Percentiles rank a stretch among this genome's conserved stretches.
These are phyloP conservation scores for Leccinum rimulosum DNA, from an alignment of 768 basidiomycete genomes.

Conservation along the genomic window DNA sequence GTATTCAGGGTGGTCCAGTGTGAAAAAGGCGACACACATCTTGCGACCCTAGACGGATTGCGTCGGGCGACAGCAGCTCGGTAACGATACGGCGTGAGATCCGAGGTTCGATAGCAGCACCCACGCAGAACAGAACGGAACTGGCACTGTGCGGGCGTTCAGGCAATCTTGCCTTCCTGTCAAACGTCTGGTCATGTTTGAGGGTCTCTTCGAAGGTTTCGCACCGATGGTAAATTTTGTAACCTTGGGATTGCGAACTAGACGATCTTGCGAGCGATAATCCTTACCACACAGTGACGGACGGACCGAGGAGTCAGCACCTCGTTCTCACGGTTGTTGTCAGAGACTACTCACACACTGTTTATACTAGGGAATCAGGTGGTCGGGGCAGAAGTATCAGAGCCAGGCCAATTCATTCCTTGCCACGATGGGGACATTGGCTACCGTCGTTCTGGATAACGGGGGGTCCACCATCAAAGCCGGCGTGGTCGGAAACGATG, in stretches of 20 bases:
- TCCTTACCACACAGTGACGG: background rate
- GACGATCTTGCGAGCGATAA: background rate
- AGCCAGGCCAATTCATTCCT: background rate
- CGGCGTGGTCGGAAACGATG: conserved; percentile 44
- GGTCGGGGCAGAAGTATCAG: background rate
- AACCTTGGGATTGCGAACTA: conserved; percentile 1
- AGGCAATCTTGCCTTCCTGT: background rate
- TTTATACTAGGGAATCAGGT: background rate
- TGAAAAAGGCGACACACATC: conserved; percentile 83
- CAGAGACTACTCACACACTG: background rate
- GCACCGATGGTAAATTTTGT: background rate
- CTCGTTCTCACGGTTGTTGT: conserved; percentile 10
- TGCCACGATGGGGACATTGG: conserved; percentile 10
- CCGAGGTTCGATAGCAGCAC: background rate
- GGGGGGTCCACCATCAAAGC: conserved; percentile 83
- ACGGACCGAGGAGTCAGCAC: background rate
- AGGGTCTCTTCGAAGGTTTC: conserved; percentile 10
- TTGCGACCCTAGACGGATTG: conserved; percentile 3
- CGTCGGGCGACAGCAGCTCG: background rate
- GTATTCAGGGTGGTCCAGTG: conserved; percentile 72
- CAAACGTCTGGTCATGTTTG: conserved; percentile 10
- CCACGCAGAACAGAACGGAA: conserved; percentile 3
- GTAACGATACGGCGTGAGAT: conserved; percentile 1
- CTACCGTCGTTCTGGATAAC: conserved; percentile 79
- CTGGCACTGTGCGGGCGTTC: background rate